Evolutionary conservation across 1,284 basidiomycete species (phyloP), one percentile per base, ranked within the genome.

Genomic region (Ganoderma meredithae): DNA sequence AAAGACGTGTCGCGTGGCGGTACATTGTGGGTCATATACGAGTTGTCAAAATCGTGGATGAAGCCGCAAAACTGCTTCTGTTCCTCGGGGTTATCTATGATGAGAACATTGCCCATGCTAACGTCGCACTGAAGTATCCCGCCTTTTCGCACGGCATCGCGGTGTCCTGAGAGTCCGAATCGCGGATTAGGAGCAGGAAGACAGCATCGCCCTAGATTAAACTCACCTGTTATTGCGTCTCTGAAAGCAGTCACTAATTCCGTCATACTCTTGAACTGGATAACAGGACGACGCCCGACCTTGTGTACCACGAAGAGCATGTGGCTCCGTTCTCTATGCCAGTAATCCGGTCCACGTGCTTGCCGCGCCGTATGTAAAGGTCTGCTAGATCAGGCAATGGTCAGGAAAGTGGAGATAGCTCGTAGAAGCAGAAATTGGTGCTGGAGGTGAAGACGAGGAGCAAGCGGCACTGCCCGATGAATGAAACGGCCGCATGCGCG

Each of bases 151-250:
- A 43, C 44, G 5, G 25, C 39, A 22, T 2, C 10, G 36, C 41
- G 25, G 19, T 60, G 59, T 9, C 41, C 59, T 60, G 25, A 15
- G 9, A 15, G 22, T 39, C 36, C 7, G 36, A 27, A 60, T 10
- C 0, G 13, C 4, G 59, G 17, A 12, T 10, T 8, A 25, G 8
- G 2, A 13, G 3, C 22, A 22, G 5, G 15, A 6, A 15, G 41
- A 43, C 15, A 40, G 12, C 36, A 39, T 39, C 36, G 12, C 7
- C n/a, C 8, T 31, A 31, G 31, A 31, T 31, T 31, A 22, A 6
- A 49, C 70, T 25, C 47, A 71, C 73, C 73, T 36, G 15, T 39
- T n/a, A 74, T 68, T 0, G 69, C 67, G 40, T 72, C 71, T 13
- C 68, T 65, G 7, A 71, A 12, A 2, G 68, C 69, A 2, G 2